Evolutionary conservation across 2,329 filamentous ascomycete genomes (phyloP), one percentile per base, ranked within the genome.

Genomic region (Pseudocercospora macadamiae): DNA sequence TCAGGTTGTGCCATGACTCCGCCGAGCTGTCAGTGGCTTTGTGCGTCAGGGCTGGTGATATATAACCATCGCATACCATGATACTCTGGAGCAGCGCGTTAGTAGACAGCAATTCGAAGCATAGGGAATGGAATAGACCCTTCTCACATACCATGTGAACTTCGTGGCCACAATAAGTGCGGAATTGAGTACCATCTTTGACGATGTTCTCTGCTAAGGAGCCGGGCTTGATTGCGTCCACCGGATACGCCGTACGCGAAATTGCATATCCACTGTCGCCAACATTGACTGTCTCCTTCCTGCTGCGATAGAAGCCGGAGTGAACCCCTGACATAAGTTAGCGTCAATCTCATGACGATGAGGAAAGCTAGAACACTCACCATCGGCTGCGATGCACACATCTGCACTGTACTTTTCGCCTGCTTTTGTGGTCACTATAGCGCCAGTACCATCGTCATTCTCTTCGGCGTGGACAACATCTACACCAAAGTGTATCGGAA

Each of bases 361-460:
- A 32, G 26, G 4, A 18, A 16, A 30, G 26, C 23, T 34, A 21
- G 26, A 34, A 51, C 25, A 3, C 23, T 79, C 76, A 62, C 70
- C 70, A 59, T 72, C 70, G 9, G 70, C 70, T 18, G 69, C 70
- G 37, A 72, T 54, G 8, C 28, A 63, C 9, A 63, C 60, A 49
- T 74, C 75, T 45, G 77, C 75, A 62, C 79, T 77, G 47, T 73
- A 77, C 66, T 79, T 79, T 18, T 34, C 48, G 54, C 79, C 76
- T 8, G 37, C 6, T 2, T 59, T 34, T 8, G 30, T 53, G 16
- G 3, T 25, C 23, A 54, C 56, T 28, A 34, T 39, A n/a, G 28
- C 49, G 37, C 34, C 44, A 12, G 28, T 23, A 7, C 48, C 48
- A 21, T 51, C 48, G 12, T 42, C 51, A 12, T 21, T 28, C 26